These are phyloP conservation scores for Sungouiozyma intestinalis DNA, from an alignment of 805 yeast genomes.

Conservation along the genomic window DNA sequence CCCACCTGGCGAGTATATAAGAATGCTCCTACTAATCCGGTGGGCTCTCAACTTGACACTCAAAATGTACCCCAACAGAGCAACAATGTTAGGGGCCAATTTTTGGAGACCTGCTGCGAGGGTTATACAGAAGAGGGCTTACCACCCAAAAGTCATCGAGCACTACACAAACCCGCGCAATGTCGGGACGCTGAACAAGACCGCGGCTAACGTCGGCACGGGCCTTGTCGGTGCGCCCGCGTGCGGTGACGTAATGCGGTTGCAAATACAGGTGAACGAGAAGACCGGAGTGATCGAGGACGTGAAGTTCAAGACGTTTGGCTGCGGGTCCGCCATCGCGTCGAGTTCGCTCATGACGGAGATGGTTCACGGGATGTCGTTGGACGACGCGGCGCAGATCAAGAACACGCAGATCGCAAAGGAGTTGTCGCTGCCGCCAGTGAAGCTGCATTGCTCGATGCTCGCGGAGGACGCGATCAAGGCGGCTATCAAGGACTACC, in stretches of 20 bases:
- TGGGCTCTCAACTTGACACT: too few species aligned
- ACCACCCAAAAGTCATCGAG: constrained; percentile 88
- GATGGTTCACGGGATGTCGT: constrained; percentile 83
- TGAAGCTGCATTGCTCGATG: constrained; percentile 97
- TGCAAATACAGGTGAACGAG: constrained; percentile 87
- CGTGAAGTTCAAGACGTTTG: constrained; percentile 95
- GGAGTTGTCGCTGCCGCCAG: constrained; percentile 91
- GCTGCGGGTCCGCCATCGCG: constrained; percentile 98
- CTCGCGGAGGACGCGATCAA: constrained; percentile 97
- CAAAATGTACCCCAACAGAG: too few species aligned
- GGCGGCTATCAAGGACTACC: constrained; percentile 91
- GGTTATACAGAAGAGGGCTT: constrained; percentile 28
- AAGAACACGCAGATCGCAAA: constrained; percentile 91
- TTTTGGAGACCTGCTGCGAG: background rate
- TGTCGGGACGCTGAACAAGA: constrained; percentile 85
- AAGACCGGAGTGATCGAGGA: constrained; percentile 82
- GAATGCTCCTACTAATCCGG: too few species aligned
- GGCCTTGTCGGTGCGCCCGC: constrained; percentile 99
- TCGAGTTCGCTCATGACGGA: constrained; percentile 91
- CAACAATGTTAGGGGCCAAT: too few species aligned
- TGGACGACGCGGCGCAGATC: constrained; percentile 86
- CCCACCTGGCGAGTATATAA: too few species aligned
- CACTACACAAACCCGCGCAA: constrained; percentile 95
- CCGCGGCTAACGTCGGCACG: constrained; percentile 71
- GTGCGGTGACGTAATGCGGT: constrained; percentile 97